These are phyloP conservation scores for Teunomyces panamensis DNA, from an alignment of 805 yeast genomes.

Conservation along the genomic window DNA sequence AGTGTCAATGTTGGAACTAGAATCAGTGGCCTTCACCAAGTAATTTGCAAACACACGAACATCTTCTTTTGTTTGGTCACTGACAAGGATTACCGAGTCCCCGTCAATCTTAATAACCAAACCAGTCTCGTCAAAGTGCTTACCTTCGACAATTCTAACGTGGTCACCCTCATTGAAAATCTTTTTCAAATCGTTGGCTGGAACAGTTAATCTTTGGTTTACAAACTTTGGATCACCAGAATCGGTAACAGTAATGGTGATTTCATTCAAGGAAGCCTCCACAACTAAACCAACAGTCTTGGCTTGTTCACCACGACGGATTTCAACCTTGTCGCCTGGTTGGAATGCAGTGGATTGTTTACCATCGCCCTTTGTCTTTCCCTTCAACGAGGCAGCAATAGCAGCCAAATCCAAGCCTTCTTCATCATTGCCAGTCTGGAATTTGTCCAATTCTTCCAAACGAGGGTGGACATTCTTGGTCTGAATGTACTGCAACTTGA, in stretches of 20 bases:
- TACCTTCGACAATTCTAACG: constrained; percentile 88
- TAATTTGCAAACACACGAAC: constrained; percentile 91
- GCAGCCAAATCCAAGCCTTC: constrained; percentile 81
- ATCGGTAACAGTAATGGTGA: constrained; percentile 48
- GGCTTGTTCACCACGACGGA: constrained; percentile 89
- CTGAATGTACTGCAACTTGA: constrained; percentile 76
- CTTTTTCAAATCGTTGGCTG: constrained; percentile 77
- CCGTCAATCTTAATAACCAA: constrained; percentile 78
- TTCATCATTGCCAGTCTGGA: constrained; percentile 74
- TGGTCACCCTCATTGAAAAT: constrained; percentile 91
- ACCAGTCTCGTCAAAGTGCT: constrained; percentile 91
- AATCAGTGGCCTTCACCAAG: constrained; percentile 86
- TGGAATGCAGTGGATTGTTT: constrained; percentile 54
- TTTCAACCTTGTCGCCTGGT: constrained; percentile 92
- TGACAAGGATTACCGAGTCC: constrained; percentile 84
- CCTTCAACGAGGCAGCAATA: constrained; percentile 81
- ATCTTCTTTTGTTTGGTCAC: constrained; percentile 86
- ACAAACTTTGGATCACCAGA: constrained; percentile 56
- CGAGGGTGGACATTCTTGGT: constrained; percentile 82
- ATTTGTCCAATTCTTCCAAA: constrained; percentile 82
- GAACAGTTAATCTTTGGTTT: constrained; percentile 71
- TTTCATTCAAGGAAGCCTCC: constrained; percentile 57
- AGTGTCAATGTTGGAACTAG: constrained; percentile 54
- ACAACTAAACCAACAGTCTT: constrained; percentile 81
- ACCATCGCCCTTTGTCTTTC: constrained; percentile 30